phyloP scores from a whole-genome alignment of 768 basidiomycete genomes.

The Suillus cothurnatus region DNA sequence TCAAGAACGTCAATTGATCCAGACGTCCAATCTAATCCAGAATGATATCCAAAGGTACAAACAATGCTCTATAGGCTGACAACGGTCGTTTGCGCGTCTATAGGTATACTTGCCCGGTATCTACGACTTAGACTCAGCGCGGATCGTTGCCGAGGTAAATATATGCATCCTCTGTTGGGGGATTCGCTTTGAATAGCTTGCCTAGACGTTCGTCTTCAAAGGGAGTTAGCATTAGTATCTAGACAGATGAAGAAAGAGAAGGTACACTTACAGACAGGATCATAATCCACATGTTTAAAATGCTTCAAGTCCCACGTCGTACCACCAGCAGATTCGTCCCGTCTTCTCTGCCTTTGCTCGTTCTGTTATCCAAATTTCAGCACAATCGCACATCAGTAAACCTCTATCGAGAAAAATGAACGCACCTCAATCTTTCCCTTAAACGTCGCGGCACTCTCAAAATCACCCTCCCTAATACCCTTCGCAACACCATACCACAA shows the following conservation, averaged over 20 bases:
- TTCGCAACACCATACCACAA: constrained; percentile 87
- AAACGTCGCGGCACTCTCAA: constrained; percentile 85
- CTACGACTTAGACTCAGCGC: constrained; percentile 17
- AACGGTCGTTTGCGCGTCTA: not conserved
- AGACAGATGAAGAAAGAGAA: not conserved
- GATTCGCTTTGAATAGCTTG: constrained; percentile 58
- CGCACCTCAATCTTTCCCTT: constrained; percentile 82
- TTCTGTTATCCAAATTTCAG: constrained; percentile 52
- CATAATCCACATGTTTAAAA: constrained; percentile 69
- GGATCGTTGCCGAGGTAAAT: constrained; percentile 62
- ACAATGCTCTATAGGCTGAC: not conserved
- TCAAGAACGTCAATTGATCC: not conserved
- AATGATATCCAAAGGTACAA: not conserved
- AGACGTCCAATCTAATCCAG: not conserved
- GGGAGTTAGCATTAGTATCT: not conserved
- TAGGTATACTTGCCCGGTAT: not conserved
- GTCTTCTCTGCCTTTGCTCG: constrained; percentile 86
- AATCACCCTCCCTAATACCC: constrained; percentile 90
- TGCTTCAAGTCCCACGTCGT: constrained; percentile 77
- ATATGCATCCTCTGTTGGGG: constrained; percentile 78
- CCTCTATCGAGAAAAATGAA: not conserved
- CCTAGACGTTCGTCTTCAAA: constrained; percentile 66
- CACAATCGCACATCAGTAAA: not conserved
- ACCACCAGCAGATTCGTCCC: constrained; percentile 76
- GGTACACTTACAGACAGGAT: constrained; percentile 65